These are phyloP conservation scores for Sanguinoderma infundibulare DNA, from an alignment of 1,284 basidiomycete species.

Conservation along the genomic window DNA sequence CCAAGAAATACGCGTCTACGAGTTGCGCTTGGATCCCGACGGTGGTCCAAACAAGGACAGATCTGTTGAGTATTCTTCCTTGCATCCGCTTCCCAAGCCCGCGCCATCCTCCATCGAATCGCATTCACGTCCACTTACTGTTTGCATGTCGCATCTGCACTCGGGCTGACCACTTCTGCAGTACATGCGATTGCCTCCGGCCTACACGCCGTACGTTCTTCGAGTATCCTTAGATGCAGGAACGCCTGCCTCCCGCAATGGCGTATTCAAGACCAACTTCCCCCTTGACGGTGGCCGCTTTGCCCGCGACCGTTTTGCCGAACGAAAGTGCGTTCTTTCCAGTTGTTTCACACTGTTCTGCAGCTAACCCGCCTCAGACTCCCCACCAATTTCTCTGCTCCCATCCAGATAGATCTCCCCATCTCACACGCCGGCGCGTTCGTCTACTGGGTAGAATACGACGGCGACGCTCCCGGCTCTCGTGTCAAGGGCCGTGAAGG, in stretches of 20 bases:
- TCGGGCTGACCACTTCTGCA: conserved; percentile 37
- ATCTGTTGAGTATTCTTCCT: conserved; percentile 59
- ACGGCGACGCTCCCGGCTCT: conserved; percentile 56
- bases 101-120: background rate
- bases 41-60: conserved; percentile 87
- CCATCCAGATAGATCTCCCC: conserved; percentile 90
- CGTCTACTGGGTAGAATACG: conserved; percentile 92
- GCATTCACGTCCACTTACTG: background rate
- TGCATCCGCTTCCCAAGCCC: background rate
- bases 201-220: conserved; percentile 86
- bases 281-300: conserved; percentile 90
- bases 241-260: conserved; percentile 85
- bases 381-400: conserved; percentile 82
- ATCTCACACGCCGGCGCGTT: conserved; percentile 96
- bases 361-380: conserved; percentile 50
- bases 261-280: conserved; percentile 93
- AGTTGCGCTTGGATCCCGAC: conserved; percentile 84
- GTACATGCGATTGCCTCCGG: conserved; percentile 95
- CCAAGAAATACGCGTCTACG: conserved; percentile 80
- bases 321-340: conserved; percentile 67
- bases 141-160: background rate
- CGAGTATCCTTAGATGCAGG: conserved; percentile 90
- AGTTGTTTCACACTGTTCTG: background rate
- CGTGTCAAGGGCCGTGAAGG: conserved; percentile 83
- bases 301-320: conserved; percentile 74